Evolutionary conservation across 2,329 filamentous ascomycete species (phyloP), one percentile per base, ranked within the genome.

Genomic region (Colletotrichum salicis): DNA sequence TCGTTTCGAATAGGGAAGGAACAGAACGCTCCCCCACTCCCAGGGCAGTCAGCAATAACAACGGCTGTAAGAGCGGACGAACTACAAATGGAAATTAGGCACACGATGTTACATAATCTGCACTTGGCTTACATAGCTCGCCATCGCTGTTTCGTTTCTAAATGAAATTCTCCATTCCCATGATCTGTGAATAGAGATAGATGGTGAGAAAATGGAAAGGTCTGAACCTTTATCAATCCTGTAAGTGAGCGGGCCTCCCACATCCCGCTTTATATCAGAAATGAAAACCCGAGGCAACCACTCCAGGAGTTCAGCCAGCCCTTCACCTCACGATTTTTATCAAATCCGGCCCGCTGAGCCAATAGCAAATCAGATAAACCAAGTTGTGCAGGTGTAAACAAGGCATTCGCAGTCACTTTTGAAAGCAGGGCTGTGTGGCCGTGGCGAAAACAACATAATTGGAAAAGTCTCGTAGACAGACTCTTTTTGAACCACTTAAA

Each of bases 341-440:
- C 19, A 8, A 48, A 22, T 48, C 3, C 41, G 19, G 7, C 37
- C 37, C 8, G 22, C 11, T 6, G 31, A 54, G 52, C 67, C 61
- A 65, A 70, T 70, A n/a, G 33, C 24, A 15, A 6, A 55, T 6
- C 45, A 19, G 19, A n/a, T 31, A 19, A 19, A 4, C n/a, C 4
- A 33, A 35, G 8, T 48, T 48, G 41, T 19, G 19, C 41, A 22
- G n/a, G 11, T 7, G 11, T 7, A 48, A 48, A 3, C 41, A 48
- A 48, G 41, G 41, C 41, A 48, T 48, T 62, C 29, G 59, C 22
- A 5, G 29, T 37, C 56, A n/a, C 48, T 24, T 4, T 33, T 45
- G 22, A 37, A 64, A 59, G 29, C 45, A 59, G 66, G 60, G 60
- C 61, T 60, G 61, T 31, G 54, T 27, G 45, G 45, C 31, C 31